Base-by-base conservation (phyloP, 306 rosid species). In the Trifolium repens region DNA sequence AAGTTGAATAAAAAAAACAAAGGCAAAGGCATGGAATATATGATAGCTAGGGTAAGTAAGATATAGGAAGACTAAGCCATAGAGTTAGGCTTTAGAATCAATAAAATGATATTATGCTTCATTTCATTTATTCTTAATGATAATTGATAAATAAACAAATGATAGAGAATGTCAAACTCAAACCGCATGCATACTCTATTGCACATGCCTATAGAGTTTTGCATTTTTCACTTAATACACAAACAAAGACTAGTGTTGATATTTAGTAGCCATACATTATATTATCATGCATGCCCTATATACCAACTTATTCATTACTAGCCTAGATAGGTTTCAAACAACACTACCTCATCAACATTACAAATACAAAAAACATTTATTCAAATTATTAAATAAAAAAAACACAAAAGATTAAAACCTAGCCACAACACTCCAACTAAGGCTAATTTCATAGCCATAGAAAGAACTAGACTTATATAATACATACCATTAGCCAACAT, bases 21-120 rank as follows among this genome's bases (percentile, higher is more conserved):
- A 27, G 30, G 30, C 13, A 39, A 84, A 81, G 81, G 83, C 69
- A 80, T 11, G 88, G 84, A 88, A 81, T 85, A 88, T 76, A 84
- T 82, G 46, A 90, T 58, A 30, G 66, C 66, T 58, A 55, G 92
- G 89, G 79, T 72, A 84, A 81, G 84, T 80, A 50, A 50, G 57
- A n/a, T 50, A 50, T 50, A 82, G 62, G 16, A 46, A 46, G 52
- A 46, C 52, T 46, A 46, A 46, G 16, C 16, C 16, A 5, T 85
- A 87, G 84, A 82, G 35, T 78, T 79, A 73, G 85, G 87, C 85
- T 83, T 78, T 81, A 81, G 89, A 90, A 90, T 49, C 65, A 79
- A 58, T 35, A 75, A 46, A 46, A 46, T 1, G 52, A 46, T 46
- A 46, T 46, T 46, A 46, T 46, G 52, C 52, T 46, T 46, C 52